Evolutionary conservation across 805 yeast genomes (phyloP), one percentile per base, ranked within the genome.

Genomic region (Schwanniomyces sp.): DNA sequence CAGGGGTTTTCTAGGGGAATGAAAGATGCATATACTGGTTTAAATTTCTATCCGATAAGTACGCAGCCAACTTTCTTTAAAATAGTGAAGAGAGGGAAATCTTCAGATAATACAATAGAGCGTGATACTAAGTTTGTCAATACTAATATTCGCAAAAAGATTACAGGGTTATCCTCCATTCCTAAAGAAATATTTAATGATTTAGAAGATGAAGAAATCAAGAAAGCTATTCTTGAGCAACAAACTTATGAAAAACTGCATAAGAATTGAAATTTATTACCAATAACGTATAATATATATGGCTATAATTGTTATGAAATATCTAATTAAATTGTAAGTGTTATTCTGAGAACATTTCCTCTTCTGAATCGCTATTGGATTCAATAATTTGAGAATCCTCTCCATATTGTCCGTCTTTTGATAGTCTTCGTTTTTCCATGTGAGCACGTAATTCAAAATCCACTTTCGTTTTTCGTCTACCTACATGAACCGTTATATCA

Each of bases 21-120:
- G 17, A 82, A 84, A 59, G 98, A 92, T 62, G 80, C 86, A 1
- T 92, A 91, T 64, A 87, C 96, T 0, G 95, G 95, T n/a, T 75
- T 86, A 28, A 73, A 77, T 32, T 89, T 90, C 62, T 81, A 81
- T 29, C 97, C 98, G 3, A 62, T 58, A 17, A 70, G 74, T 4
- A 85, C 96, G 7, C 99, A 94, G 67, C 89, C 98, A 1, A 71
- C 79, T 5, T 58, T 59, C 40, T 69, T 74, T 5, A 54, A 60
- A 27, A 40, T 68, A 7, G 52, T 46, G 26, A 71, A 66, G 42
- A 46, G 66, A 1, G 63, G 60, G 0, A 61, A 55, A 7, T 47
- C 62, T 10, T 52, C 54, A 5, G 67, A 61, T 24, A 60, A 66
- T 25, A 64, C 72, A 40, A 58, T 85, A 5, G 57, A 67, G 32